Conservation (phyloP, 352 stramenopile genomes). For the Phytophthora niederhauseri region DNA sequence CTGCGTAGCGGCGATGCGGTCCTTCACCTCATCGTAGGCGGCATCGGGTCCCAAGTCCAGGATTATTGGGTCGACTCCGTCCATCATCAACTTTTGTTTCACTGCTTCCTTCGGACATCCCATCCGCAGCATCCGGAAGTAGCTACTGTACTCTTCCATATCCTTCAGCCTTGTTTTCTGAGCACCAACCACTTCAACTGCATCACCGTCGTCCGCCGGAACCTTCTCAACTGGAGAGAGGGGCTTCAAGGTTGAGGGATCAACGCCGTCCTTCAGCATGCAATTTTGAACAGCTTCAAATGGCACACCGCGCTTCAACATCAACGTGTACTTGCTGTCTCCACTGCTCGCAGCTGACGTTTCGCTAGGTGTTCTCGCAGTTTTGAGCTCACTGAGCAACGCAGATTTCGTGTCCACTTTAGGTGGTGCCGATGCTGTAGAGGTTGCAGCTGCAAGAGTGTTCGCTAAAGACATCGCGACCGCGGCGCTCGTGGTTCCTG, state of each 20-base stretch:
- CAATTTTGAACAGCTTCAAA: slow-evolving; percentile 78
- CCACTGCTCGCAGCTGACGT: slow-evolving; percentile 4
- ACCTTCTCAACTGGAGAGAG: slow-evolving; percentile 9
- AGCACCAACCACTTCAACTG: background rate
- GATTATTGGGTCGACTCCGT: slow-evolving; percentile 84
- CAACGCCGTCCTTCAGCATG: slow-evolving; percentile 67
- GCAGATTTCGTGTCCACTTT: slow-evolving; percentile 26
- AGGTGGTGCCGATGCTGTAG: slow-evolving; percentile 1
- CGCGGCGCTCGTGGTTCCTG: slow-evolving; percentile 40
- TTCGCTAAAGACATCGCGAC: slow-evolving; percentile 17
- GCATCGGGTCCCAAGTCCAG: slow-evolving; percentile 65
- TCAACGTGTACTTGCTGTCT: slow-evolving; percentile 60
- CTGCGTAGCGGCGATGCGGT: slow-evolving; percentile 42
- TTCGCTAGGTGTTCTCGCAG: slow-evolving; percentile 14
- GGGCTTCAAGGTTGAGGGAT: slow-evolving; percentile 45
- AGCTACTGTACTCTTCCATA: slow-evolving; percentile 76
- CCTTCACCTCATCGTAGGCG: slow-evolving; percentile 68
- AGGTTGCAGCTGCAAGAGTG: slow-evolving; percentile 17
- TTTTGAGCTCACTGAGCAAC: slow-evolving; percentile 25
- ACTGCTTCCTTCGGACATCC: slow-evolving; percentile 91
- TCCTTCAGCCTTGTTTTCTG: slow-evolving; percentile 54
- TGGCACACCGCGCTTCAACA: slow-evolving; percentile 72
- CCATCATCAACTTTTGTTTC: slow-evolving; percentile 91
- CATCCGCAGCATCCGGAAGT: slow-evolving; percentile 96
- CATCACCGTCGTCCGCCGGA: background rate